phyloP scores from a whole-genome alignment of 768 basidiomycete species.

The Cystobasidium onofrii region DNA sequence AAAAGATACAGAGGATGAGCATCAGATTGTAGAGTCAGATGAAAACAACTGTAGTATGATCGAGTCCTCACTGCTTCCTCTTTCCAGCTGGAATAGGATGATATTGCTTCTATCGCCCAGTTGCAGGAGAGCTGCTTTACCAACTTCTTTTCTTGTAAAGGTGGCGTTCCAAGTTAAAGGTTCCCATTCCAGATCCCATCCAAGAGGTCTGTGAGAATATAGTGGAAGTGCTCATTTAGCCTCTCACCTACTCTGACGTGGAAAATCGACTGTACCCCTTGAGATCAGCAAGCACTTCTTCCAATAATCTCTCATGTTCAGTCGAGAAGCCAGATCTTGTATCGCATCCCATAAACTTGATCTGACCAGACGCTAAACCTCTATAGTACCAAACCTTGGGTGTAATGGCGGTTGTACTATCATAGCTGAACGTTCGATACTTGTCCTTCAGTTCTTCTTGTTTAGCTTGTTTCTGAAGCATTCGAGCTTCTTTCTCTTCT shows the following conservation, averaged over 20 bases:
- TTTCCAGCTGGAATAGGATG: neutral
- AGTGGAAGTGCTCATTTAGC: too few species aligned
- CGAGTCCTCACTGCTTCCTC: neutral
- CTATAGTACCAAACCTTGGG: constrained; percentile 19
- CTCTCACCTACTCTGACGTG: too few species aligned
- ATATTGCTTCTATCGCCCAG: constrained; percentile 6
- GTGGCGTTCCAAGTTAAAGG: neutral
- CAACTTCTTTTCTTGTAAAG: neutral
- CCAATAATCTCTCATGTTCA: neutral
- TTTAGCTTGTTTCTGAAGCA: neutral
- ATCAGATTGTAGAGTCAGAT: neutral
- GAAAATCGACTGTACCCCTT: neutral
- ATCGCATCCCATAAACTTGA: neutral
- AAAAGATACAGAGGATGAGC: neutral
- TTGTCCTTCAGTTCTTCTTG: neutral
- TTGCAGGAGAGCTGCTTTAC: constrained; percentile 13
- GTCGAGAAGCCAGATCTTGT: neutral
- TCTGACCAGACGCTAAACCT: neutral
- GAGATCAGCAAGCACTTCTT: neutral
- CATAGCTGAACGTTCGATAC: constrained; percentile 14
- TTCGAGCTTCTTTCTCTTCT: neutral
- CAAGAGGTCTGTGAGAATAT: neutral
- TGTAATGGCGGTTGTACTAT: neutral
- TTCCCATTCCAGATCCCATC: constrained; percentile 23
- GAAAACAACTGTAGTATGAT: neutral